Evolutionary conservation across 108 stramenopile genomes (phyloP), one percentile per base, ranked within the genome.

Genomic region (Asterionellopsis glacialis): DNA sequence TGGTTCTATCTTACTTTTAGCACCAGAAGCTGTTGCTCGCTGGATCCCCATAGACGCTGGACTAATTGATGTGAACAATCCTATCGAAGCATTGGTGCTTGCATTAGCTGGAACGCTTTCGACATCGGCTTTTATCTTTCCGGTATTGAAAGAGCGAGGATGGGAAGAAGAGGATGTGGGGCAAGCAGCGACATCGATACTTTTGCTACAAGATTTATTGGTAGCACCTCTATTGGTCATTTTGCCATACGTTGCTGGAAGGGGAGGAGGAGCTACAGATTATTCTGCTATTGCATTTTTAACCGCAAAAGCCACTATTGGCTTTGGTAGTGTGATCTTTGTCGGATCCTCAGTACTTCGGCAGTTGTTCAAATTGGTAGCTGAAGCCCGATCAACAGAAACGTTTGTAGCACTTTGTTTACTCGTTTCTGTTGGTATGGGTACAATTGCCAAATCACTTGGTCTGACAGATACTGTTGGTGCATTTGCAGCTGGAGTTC

Each of bases 401-500:
- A 83, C 88, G 11, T 89, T 89, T 61, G 83, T 84, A 26, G 88
- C 84, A n/a, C 60, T 80, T 1, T 74, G 64, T 54, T 50, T 89
- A 41, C 53, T 89, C 49, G 88, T 89, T 6, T 67, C 72, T 28
- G 76, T 81, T 1, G 84, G 88, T 14, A 84, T 85, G 80, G 88
- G 88, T 40, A 51, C 59, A 15, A 55, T 81, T 24, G 84, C 88
- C 9, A 74, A 85, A 50, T 26, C 57, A 9, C 55, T 83, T 22
- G 88, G 88, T 16, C 68, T 89, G 21, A 80, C 88, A 1, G 82
- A 76, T 42, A 89, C 88, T 1, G 76, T 82, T 0, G 88, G 88
- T 19, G 88, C 88, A 0, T 89, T 89, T 69, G 83, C 84, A 14
- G 88, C 88, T n/a, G 88, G 88, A n/a, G 81, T 85, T 5, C 60